Conservation (phyloP, 75 land plant genomes). For the Pinus tabuliformis region DNA sequence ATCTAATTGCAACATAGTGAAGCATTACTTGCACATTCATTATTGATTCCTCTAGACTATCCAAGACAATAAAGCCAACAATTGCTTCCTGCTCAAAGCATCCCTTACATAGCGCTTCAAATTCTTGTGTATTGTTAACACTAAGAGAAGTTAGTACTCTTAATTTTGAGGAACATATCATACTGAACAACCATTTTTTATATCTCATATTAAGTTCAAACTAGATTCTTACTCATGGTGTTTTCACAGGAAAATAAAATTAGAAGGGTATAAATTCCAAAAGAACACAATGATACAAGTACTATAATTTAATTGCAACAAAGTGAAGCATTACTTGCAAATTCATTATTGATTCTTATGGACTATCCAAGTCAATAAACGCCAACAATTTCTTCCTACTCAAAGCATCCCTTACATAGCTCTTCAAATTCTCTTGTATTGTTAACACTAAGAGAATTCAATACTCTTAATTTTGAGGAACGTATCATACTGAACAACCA, state of each 20-base stretch:
- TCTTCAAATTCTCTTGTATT: constrained; percentile 61
- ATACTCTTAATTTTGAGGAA: background rate
- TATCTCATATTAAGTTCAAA: background rate
- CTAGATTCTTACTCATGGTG: background rate
- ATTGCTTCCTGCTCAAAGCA: constrained; percentile 60
- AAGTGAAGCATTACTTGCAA: constrained; percentile 36
- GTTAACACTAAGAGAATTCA: background rate
- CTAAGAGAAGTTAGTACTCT: background rate
- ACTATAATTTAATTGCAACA: background rate
- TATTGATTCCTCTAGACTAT: constrained; percentile 79
- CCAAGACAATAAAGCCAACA: constrained; percentile 92
- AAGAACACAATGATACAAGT: background rate
- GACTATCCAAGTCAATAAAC: constrained; percentile 79
- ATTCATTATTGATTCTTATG: constrained; percentile 80
- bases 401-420: constrained; percentile 72
- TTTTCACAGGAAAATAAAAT: too few relatives aligned
- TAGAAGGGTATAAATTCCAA: background rate
- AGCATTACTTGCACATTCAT: constrained; percentile 63
- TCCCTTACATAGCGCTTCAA: constrained; percentile 80
- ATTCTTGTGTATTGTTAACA: constrained; percentile 37
- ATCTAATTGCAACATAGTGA: background rate
- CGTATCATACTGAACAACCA: background rate
- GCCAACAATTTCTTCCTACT: constrained; percentile 82
- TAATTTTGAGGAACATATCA: background rate
- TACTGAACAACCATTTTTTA: background rate